Percentiles rank a stretch among this genome's conserved stretches.
Conservation (phyloP, 2,329 filamentous ascomycete species). For the Monosporascus sp. region DNA sequence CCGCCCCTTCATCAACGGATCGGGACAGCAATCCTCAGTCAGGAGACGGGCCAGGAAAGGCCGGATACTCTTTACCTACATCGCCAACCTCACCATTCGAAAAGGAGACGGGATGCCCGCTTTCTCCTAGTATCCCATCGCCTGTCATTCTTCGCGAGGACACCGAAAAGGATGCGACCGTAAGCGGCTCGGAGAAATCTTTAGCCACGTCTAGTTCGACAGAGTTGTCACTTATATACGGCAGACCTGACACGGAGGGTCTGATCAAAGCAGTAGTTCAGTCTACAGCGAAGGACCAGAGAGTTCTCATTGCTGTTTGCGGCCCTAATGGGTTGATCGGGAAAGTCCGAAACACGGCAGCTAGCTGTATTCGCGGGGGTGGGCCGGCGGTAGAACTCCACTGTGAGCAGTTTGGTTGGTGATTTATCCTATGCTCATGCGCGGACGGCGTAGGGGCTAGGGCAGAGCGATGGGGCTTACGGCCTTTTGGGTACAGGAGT, state of each 20-base stretch:
- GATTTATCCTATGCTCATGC: conserved; percentile 1
- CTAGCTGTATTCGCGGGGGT: conserved; percentile 34
- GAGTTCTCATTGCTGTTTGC: conserved; percentile 42
- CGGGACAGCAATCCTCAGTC: conserved; percentile 3
- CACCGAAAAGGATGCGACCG: conserved; percentile 14
- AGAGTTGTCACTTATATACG: conserved; percentile 26
- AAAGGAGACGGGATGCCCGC: conserved; percentile 7
- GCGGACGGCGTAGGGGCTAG: neutral
- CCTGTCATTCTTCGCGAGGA: conserved; percentile 12
- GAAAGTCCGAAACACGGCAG: conserved; percentile 38
- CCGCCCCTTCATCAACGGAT: conserved; percentile 1
- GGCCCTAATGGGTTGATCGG: conserved; percentile 40
- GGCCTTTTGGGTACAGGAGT: too few species aligned
- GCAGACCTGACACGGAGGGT: conserved; percentile 35
- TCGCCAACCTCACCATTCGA: conserved; percentile 7
- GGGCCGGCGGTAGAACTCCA: conserved; percentile 47
- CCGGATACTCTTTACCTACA: conserved; percentile 3
- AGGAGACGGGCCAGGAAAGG: conserved; percentile 7
- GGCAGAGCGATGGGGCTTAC: too few species aligned
- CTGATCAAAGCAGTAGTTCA: conserved; percentile 33
- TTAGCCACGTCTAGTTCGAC: conserved; percentile 10
- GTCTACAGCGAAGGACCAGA: conserved; percentile 26
- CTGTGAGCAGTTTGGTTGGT: conserved; percentile 45
- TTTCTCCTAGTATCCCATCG: conserved; percentile 8
- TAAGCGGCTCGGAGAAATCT: conserved; percentile 2